These are phyloP conservation scores for Vitis riparia DNA, from an alignment of 164 flowering plant species.

Conservation along the genomic window DNA sequence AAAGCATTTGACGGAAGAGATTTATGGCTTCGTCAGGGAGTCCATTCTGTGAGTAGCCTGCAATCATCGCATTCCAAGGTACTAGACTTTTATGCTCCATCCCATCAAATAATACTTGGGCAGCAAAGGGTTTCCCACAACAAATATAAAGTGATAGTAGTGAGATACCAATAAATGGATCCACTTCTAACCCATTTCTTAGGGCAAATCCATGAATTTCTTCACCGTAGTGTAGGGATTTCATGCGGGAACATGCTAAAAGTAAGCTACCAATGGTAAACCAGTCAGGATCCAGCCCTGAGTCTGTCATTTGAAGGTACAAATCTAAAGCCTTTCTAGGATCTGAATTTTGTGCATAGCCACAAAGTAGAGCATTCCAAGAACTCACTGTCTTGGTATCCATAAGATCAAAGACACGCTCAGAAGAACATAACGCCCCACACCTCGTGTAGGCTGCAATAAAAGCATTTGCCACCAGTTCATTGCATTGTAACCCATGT, in stretches of 20 bases:
- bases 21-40: conserved; percentile 37
- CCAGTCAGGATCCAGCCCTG: conserved; percentile 48
- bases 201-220: conserved; percentile 59
- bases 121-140: conserved; percentile 36
- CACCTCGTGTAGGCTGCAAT: conserved; percentile 72
- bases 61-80: conserved; percentile 70
- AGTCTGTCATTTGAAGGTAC: conserved; percentile 42
- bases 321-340: conserved; percentile 48
- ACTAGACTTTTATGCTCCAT: conserved; percentile 47
- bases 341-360: conserved; percentile 60
- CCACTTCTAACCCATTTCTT: conserved; percentile 52
- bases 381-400: conserved; percentile 47
- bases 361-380: conserved; percentile 77
- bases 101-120: conserved; percentile 37
- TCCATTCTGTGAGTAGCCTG: conserved; percentile 62
- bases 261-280: conserved; percentile 63
- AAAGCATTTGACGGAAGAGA: conserved; percentile 51
- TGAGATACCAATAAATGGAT: conserved; percentile 49
- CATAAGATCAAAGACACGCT: conserved; percentile 38
- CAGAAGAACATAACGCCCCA: conserved; percentile 42
- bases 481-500: conserved; percentile 43
- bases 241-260: conserved; percentile 51
- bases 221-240: conserved; percentile 42
- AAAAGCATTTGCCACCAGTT: conserved; percentile 57
- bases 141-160: conserved; percentile 53